Conservation (phyloP, 2,329 filamentous ascomycete genomes). For the Aspergillus quadrilineatus region DNA sequence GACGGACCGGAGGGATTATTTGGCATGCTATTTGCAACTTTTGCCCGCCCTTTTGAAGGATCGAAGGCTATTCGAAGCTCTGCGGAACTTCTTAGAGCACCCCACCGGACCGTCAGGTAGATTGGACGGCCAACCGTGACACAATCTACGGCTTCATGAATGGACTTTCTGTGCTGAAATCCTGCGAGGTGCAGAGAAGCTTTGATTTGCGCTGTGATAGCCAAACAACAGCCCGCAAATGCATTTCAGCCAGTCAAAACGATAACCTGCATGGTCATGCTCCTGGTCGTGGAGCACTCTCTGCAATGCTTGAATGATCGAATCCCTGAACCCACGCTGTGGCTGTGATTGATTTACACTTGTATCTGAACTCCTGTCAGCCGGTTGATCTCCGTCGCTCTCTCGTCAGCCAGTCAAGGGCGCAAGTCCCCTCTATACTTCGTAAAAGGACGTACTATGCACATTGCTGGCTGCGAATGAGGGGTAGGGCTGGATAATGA, state of each 20-base stretch:
- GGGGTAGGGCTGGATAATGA: too few relatives aligned
- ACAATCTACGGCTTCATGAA: neutral
- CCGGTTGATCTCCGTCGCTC: neutral
- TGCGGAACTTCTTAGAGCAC: neutral
- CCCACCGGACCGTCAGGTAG: neutral
- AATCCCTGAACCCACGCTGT: constrained; percentile 15
- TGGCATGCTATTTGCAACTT: too few relatives aligned
- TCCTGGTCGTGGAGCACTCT: constrained; percentile 1
- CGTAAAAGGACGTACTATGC: too few relatives aligned
- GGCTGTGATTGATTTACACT: constrained; percentile 14
- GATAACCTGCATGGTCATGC: constrained; percentile 8
- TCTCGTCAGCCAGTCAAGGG: neutral
- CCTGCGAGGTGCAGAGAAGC: neutral
- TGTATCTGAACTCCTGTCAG: neutral
- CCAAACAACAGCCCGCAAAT: constrained; percentile 14
- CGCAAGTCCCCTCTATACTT: too few relatives aligned
- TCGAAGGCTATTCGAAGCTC: neutral
- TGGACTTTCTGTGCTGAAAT: neutral
- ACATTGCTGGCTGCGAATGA: too few relatives aligned
- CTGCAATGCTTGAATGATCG: constrained; percentile 6
- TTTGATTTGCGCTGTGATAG: constrained; percentile 1
- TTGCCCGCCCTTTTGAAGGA: neutral
- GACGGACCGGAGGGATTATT: neutral
- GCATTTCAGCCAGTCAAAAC: constrained; percentile 11
- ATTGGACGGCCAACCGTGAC: neutral